A percentile compares a stretch with the other conserved stretches of the same genome.
Evolutionary conservation across 1,284 basidiomycete species (phyloP).

Genomic region (Cutaneotrichosporon arboriforme): DNA sequence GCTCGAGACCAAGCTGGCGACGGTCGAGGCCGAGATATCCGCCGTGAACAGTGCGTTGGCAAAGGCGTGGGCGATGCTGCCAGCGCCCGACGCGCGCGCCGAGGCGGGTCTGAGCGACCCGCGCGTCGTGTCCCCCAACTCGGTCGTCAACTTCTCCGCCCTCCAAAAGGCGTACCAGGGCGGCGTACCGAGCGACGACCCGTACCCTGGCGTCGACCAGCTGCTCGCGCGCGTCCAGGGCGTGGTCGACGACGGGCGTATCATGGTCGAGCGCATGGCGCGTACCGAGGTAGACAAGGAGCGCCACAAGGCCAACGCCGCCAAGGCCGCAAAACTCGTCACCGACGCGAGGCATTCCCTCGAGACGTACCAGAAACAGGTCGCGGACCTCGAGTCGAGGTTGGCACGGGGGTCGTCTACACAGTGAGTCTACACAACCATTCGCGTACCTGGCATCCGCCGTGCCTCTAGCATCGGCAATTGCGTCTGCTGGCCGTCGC

Average conservation of each 20-base stretch:
- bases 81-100: slow-evolving; percentile 68
- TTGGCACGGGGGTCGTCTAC: neutral
- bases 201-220: slow-evolving; percentile 55
- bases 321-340: slow-evolving; percentile 78
- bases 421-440: neutral
- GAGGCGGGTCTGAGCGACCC: slow-evolving; percentile 57
- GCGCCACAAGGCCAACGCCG: slow-evolving; percentile 79
- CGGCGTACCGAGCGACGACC: slow-evolving; percentile 35
- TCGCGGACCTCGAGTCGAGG: neutral
- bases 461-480: too few relatives aligned
- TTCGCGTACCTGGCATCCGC: neutral
- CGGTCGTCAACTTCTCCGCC: slow-evolving; percentile 46
- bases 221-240: slow-evolving; percentile 71
- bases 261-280: slow-evolving; percentile 72
- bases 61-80: slow-evolving; percentile 71
- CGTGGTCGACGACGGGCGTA: slow-evolving; percentile 70
- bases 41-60: slow-evolving; percentile 61
- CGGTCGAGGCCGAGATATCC: slow-evolving; percentile 51
- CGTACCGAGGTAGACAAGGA: slow-evolving; percentile 81
- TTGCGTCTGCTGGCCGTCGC: too few relatives aligned
- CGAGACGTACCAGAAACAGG: slow-evolving; percentile 70
- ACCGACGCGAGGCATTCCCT: slow-evolving; percentile 68
- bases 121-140: slow-evolving; percentile 51
- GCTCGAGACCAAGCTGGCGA: slow-evolving; percentile 27
- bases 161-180: slow-evolving; percentile 33